Percentiles rank a stretch among this genome's conserved stretches.
Evolutionary conservation across 305 asterid species (phyloP).

Genomic region (Rubia peregrina): DNA sequence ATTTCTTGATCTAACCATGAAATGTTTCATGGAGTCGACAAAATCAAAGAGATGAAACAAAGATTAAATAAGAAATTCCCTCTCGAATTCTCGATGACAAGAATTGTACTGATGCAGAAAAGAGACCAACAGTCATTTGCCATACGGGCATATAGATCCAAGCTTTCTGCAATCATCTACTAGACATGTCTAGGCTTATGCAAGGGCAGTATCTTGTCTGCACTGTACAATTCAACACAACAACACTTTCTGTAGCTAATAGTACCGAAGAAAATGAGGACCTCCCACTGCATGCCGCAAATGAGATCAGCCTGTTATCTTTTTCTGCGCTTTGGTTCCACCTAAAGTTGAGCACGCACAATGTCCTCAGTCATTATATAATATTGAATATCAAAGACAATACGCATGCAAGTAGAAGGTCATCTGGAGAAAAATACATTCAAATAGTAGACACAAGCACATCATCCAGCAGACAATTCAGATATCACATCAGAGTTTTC

Average conservation of each 20-base stretch:
- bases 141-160: constrained; percentile 6
- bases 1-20: constrained; percentile 1
- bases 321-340: constrained; percentile 79
- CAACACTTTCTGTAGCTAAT: constrained; percentile 28
- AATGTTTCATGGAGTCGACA: neutral
- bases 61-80: neutral
- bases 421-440: neutral
- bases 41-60: neutral
- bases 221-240: constrained; percentile 54
- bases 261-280: constrained; percentile 28
- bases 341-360: constrained; percentile 30
- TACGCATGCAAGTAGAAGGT: neutral
- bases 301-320: constrained; percentile 34
- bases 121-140: constrained; percentile 2
- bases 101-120: constrained; percentile 7
- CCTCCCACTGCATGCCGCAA: constrained; percentile 26
- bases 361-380: neutral
- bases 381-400: neutral
- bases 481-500: neutral
- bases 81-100: neutral
- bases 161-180: neutral
- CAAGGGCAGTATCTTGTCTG: constrained; percentile 36
- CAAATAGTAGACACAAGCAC: neutral
- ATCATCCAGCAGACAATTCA: neutral
- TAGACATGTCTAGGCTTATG: constrained; percentile 9